Evolutionary conservation across 2,329 filamentous ascomycete genomes (phyloP).

Genomic region (Fusarium metavorans): DNA sequence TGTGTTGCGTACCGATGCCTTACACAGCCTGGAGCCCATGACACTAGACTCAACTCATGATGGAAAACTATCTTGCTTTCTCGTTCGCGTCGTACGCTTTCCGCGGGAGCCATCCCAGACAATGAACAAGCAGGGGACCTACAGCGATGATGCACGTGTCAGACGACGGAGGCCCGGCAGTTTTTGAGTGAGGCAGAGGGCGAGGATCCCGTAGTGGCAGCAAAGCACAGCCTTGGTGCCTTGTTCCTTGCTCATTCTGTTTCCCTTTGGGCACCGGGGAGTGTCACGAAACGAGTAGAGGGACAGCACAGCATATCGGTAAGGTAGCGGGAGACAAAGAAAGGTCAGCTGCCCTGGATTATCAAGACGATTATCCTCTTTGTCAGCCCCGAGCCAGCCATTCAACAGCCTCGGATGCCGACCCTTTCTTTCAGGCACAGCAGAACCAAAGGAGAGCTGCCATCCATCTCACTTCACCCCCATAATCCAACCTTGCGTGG

Average conservation of each 20-base stretch:
- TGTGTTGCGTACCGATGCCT: constrained; percentile 9
- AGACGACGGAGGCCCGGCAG: constrained; percentile 44
- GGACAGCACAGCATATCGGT: constrained; percentile 4
- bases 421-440: constrained; percentile 33
- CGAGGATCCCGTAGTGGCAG: constrained; percentile 3
- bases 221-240: constrained; percentile 1
- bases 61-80: neutral
- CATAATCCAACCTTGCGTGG: constrained; percentile 4
- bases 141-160: constrained; percentile 50
- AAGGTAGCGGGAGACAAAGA: constrained; percentile 4
- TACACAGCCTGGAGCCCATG: constrained; percentile 21
- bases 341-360: constrained; percentile 29
- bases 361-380: constrained; percentile 1
- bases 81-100: neutral
- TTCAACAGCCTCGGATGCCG: constrained; percentile 3
- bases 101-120: constrained; percentile 20
- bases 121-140: constrained; percentile 21
- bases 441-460: neutral
- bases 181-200: constrained; percentile 24
- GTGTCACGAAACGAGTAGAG: constrained; percentile 8
- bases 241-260: neutral
- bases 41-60: neutral
- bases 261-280: neutral
- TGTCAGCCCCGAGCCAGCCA: constrained; percentile 6
- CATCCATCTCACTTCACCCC: constrained; percentile 8